A percentile compares a stretch with the other conserved stretches of the same genome.
Conservation (phyloP, 208 protist genomes). For the Trichomonas vaginalis region DNA sequence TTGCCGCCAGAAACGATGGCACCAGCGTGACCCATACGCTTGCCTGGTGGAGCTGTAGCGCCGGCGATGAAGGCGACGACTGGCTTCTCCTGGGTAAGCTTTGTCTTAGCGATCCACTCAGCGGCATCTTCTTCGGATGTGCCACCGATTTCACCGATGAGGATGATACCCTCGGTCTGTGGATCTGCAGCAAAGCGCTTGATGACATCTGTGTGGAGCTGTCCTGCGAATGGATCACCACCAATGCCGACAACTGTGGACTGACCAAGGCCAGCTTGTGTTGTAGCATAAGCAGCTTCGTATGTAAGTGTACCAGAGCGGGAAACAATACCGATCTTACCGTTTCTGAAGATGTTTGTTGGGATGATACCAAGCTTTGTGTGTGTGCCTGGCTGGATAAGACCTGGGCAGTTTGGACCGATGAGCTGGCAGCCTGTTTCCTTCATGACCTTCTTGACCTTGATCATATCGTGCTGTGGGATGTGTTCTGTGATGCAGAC, state of each 20-base stretch:
- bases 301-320: conserved; percentile 97
- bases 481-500: conserved; percentile 96
- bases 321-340: conserved; percentile 94
- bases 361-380: conserved; percentile 99
- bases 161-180: conserved; percentile 72
- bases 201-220: conserved; percentile 92
- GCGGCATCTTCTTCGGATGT: conserved; percentile 86
- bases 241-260: conserved; percentile 40
- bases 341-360: conserved; percentile 86
- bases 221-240: conserved; percentile 95
- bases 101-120: conserved; percentile 75
- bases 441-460: conserved; percentile 28
- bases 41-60: conserved; percentile 83
- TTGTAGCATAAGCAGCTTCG: conserved; percentile 96
- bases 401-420: conserved; percentile 86
- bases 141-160: conserved; percentile 87
- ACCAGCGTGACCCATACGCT: conserved; percentile 77
- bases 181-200: conserved; percentile 82
- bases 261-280: conserved; percentile 64
- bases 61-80: conserved; percentile 89
- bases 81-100: conserved; percentile 32
- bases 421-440: conserved; percentile 56
- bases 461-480: conserved; percentile 78
- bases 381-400: conserved; percentile 66
- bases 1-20: conserved; percentile 82